Evolutionary conservation across 495 filamentous ascomycete genomes (phyloP).

Genomic region (Aspergillus mulundensis): DNA sequence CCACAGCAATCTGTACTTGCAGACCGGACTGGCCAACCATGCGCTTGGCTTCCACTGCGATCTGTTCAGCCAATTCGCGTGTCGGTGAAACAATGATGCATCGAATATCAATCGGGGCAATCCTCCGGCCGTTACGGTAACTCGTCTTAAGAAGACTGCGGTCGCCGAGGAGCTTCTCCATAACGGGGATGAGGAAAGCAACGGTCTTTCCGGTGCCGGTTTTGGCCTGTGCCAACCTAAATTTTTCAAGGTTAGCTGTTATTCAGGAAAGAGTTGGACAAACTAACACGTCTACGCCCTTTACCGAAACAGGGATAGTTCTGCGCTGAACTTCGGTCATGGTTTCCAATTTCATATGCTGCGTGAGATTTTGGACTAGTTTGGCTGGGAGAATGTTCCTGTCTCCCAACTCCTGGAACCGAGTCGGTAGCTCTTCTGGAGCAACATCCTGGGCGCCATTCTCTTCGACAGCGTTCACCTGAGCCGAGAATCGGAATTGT

Average conservation of each 20-base stretch:
- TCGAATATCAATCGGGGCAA: slow-evolving; percentile 62
- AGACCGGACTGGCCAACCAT: slow-evolving; percentile 64
- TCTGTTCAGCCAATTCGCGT: slow-evolving; percentile 92
- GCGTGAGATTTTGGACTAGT: slow-evolving; percentile 65
- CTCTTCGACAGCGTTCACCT: slow-evolving; percentile 15
- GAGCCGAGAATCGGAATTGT: slow-evolving; percentile 24
- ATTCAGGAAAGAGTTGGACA: neutral
- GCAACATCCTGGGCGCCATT: slow-evolving; percentile 9
- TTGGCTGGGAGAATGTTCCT: slow-evolving; percentile 58
- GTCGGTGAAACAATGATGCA: slow-evolving; percentile 92
- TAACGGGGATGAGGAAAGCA: slow-evolving; percentile 72
- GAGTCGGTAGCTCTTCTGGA: slow-evolving; percentile 43
- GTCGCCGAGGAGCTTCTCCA: slow-evolving; percentile 67
- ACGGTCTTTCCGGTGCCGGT: slow-evolving; percentile 88
- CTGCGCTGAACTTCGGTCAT: slow-evolving; percentile 92
- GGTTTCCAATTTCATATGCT: slow-evolving; percentile 68
- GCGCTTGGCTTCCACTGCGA: slow-evolving; percentile 74
- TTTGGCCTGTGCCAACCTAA: slow-evolving; percentile 80
- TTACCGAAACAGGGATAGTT: slow-evolving; percentile 74
- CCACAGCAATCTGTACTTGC: slow-evolving; percentile 80
- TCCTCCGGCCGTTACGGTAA: slow-evolving; percentile 1
- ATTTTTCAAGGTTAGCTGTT: slow-evolving; percentile 21
- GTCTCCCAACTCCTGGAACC: slow-evolving; percentile 64
- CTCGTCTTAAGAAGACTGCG: slow-evolving; percentile 32
- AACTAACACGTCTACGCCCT: slow-evolving; percentile 75